A percentile compares a stretch with the other conserved stretches of the same genome.
phyloP scores from a whole-genome alignment of 2,329 filamentous ascomycete genomes.

The Ceratocystis variospora region DNA sequence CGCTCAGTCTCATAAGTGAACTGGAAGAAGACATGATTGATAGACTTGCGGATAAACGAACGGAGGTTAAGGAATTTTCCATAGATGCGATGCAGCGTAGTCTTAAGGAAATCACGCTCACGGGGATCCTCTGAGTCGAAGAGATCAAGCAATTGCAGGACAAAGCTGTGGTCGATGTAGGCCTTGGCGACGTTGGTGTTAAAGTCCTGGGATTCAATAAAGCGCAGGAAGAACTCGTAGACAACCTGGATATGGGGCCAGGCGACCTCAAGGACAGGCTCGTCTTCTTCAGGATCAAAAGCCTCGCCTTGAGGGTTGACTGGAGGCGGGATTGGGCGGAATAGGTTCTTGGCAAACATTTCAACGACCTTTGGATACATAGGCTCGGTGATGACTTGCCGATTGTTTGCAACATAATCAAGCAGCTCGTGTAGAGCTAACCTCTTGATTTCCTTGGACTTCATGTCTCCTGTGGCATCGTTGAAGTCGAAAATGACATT shows the following conservation, averaged over 20 bases:
- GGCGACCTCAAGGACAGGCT: constrained; percentile 91
- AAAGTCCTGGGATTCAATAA: constrained; percentile 99
- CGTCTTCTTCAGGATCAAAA: constrained; percentile 96
- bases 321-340: constrained; percentile 89
- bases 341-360: constrained; percentile 98
- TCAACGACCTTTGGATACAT: constrained; percentile 98
- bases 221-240: constrained; percentile 96
- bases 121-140: constrained; percentile 97
- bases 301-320: constrained; percentile 97
- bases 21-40: constrained; percentile 99
- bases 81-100: constrained; percentile 92
- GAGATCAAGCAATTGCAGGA: constrained; percentile 87
- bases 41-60: constrained; percentile 92
- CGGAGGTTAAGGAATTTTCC: constrained; percentile 96
- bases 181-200: constrained; percentile 99
- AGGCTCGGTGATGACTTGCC: constrained; percentile 93
- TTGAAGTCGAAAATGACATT: constrained; percentile 99
- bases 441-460: constrained; percentile 98
- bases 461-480: constrained; percentile 95
- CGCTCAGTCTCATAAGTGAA: constrained; percentile 98
- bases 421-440: constrained; percentile 88
- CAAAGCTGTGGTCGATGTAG: constrained; percentile 96
- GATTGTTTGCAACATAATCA: constrained; percentile 96
- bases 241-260: constrained; percentile 99
- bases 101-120: constrained; percentile 95